A percentile compares a stretch with the other conserved stretches of the same genome.
Evolutionary conservation across 495 filamentous ascomycete genomes (phyloP).

Genomic region (Trypethelium eluteriae): DNA sequence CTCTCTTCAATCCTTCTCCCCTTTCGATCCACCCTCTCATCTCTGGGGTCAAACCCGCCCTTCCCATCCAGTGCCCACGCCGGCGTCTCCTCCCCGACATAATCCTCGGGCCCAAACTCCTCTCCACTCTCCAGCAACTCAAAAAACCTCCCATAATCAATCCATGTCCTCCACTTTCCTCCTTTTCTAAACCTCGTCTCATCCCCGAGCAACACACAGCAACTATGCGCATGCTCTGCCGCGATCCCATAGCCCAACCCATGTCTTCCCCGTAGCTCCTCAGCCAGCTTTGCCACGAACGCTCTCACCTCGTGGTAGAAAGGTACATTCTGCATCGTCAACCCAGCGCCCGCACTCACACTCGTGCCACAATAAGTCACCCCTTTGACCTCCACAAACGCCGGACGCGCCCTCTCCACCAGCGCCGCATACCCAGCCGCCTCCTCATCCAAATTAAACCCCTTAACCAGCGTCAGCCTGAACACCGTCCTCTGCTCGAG

Average conservation of each 20-base stretch:
- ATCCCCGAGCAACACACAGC: constrained; percentile 73
- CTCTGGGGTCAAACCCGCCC: constrained; percentile 86
- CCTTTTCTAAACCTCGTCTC: constrained; percentile 59
- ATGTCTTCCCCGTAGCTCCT: constrained; percentile 54
- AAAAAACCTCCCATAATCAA: constrained; percentile 87
- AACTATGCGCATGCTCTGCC: constrained; percentile 90
- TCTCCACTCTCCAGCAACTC: constrained; percentile 64
- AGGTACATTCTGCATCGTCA: constrained; percentile 93
- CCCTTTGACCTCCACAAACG: constrained; percentile 91
- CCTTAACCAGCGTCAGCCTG: constrained; percentile 88
- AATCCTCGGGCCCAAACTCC: constrained; percentile 77
- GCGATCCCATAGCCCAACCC: constrained; percentile 81
- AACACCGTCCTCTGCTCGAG: constrained; percentile 86
- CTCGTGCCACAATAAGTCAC: constrained; percentile 94
- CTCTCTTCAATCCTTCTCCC: constrained; percentile 43
- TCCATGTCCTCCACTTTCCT: constrained; percentile 84
- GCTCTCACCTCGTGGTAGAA: constrained; percentile 81
- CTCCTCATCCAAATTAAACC: constrained; percentile 93
- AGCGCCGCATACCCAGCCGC: constrained; percentile 84
- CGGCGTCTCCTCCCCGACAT: constrained; percentile 71
- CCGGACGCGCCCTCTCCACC: constrained; percentile 72
- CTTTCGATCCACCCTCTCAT: constrained; percentile 76
- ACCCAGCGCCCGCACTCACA: constrained; percentile 65
- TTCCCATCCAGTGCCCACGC: constrained; percentile 94
- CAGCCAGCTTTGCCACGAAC: constrained; percentile 68